Conservation (phyloP, 108 stramenopile genomes). For the Fistulifera solaris region DNA sequence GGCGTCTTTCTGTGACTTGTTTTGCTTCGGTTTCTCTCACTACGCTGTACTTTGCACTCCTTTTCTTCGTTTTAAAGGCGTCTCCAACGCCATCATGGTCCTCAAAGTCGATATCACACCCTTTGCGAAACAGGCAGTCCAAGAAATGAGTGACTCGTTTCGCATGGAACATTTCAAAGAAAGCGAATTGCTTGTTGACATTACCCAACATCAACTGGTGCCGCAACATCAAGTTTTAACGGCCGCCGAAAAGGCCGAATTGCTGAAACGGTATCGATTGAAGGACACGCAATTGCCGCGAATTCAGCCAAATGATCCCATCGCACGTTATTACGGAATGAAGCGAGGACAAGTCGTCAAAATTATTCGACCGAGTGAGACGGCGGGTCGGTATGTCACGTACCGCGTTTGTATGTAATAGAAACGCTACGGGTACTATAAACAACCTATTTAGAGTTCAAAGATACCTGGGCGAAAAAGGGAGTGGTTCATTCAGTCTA, state of each 20-base stretch:
- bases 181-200: slow-evolving; percentile 95
- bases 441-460: too few species aligned
- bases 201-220: slow-evolving; percentile 95
- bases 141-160: slow-evolving; percentile 82
- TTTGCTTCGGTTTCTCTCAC: too few species aligned
- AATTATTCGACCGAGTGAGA: slow-evolving; percentile 97
- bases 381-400: slow-evolving; percentile 98
- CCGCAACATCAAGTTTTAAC: slow-evolving; percentile 90
- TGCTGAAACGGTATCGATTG: slow-evolving; percentile 93
- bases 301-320: slow-evolving; percentile 97
- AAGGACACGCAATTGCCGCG: slow-evolving; percentile 97
- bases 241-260: slow-evolving; percentile 86
- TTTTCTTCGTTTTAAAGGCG: neutral
- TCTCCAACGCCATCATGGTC: slow-evolving; percentile 34
- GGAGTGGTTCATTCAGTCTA: too few species aligned
- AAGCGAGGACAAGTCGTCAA: slow-evolving; percentile 95
- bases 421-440: too few species aligned
- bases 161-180: slow-evolving; percentile 97
- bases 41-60: neutral
- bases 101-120: slow-evolving; percentile 85
- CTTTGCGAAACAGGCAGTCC: slow-evolving; percentile 87
- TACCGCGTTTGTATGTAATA: slow-evolving; percentile 96
- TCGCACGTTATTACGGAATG: slow-evolving; percentile 98
- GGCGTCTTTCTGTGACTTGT: too few species aligned
- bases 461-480: too few species aligned